These are phyloP conservation scores for Cyamopsis tetragonoloba DNA, from an alignment of 306 rosid species.

Conservation along the genomic window DNA sequence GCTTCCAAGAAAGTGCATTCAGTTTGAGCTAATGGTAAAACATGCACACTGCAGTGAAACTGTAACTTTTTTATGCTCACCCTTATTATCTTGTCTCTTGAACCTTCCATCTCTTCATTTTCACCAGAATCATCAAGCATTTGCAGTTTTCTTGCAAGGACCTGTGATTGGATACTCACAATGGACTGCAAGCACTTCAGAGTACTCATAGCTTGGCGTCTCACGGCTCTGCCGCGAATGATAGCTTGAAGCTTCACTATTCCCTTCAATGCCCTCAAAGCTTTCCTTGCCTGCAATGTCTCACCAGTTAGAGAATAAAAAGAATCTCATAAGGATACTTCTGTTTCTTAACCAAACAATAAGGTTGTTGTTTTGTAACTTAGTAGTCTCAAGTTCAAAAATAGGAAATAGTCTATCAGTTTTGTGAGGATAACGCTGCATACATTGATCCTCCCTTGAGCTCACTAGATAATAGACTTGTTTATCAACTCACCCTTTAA, in stretches of 20 bases:
- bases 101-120: constrained; percentile 38
- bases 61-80: constrained; percentile 31
- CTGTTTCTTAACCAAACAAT: not conserved
- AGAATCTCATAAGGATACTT: not conserved
- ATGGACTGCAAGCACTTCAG: constrained; percentile 87
- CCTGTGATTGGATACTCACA: constrained; percentile 74
- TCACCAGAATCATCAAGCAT: constrained; percentile 42
- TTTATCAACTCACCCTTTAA: too few relatives aligned
- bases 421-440: too few relatives aligned
- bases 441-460: too few relatives aligned
- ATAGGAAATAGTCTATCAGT: too few relatives aligned
- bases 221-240: constrained; percentile 81
- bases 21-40: too few relatives aligned
- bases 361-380: too few relatives aligned
- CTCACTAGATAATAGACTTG: too few relatives aligned
- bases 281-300: constrained; percentile 73
- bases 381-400: too few relatives aligned
- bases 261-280: constrained; percentile 88
- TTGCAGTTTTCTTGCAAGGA: constrained; percentile 56
- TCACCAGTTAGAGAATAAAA: constrained; percentile 14
- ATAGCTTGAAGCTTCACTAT: constrained; percentile 96
- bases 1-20: too few relatives aligned
- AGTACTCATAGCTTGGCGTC: constrained; percentile 82
- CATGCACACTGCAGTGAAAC: too few relatives aligned
- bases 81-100: constrained; percentile 54